A percentile compares a stretch with the other conserved stretches of the same genome.
phyloP scores from a whole-genome alignment of 192 early-diverging fungal species.

The Coemansia interrupta region DNA sequence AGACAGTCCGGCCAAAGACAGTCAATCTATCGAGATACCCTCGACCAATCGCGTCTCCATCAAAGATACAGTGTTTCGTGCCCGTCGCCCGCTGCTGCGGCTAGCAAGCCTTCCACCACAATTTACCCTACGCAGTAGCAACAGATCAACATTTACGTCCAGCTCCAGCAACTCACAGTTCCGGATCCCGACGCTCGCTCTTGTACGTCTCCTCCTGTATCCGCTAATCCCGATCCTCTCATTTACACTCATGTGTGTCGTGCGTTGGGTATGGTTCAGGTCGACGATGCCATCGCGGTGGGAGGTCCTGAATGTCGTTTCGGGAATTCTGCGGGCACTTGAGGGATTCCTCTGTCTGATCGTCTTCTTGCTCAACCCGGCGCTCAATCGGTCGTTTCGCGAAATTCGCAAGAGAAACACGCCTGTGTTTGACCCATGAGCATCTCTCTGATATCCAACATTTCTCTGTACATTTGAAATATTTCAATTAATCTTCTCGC shows the following conservation, averaged over 20 bases:
- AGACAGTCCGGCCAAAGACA: background rate
- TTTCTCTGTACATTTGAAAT: too few relatives aligned
- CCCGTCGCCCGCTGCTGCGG: slow-evolving; percentile 11
- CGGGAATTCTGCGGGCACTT: slow-evolving; percentile 35
- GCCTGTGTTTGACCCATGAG: slow-evolving; percentile 21
- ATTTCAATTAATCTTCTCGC: too few relatives aligned
- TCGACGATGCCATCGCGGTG: slow-evolving; percentile 44
- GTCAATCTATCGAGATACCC: background rate
- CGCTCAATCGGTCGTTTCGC: slow-evolving; percentile 45
- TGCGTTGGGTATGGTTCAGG: slow-evolving; percentile 50
- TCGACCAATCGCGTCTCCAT: background rate
- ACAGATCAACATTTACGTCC: slow-evolving; percentile 16
- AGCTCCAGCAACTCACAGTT: slow-evolving; percentile 21
- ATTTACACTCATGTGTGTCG: slow-evolving; percentile 49
- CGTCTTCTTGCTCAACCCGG: slow-evolving; percentile 48
- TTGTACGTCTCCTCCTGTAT: slow-evolving; percentile 42
- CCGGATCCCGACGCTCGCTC: slow-evolving; percentile 37
- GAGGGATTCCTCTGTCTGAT: slow-evolving; percentile 46
- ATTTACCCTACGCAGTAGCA: slow-evolving; percentile 15
- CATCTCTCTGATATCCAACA: background rate
- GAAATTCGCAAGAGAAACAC: slow-evolving; percentile 48
- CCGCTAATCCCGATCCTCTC: slow-evolving; percentile 47
- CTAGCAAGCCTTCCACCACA: slow-evolving; percentile 20
- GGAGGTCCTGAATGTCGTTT: slow-evolving; percentile 40
- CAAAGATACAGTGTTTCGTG: too few relatives aligned